Conservation (phyloP, 2,329 filamentous ascomycete genomes). For the Aspergillus sp. region DNA sequence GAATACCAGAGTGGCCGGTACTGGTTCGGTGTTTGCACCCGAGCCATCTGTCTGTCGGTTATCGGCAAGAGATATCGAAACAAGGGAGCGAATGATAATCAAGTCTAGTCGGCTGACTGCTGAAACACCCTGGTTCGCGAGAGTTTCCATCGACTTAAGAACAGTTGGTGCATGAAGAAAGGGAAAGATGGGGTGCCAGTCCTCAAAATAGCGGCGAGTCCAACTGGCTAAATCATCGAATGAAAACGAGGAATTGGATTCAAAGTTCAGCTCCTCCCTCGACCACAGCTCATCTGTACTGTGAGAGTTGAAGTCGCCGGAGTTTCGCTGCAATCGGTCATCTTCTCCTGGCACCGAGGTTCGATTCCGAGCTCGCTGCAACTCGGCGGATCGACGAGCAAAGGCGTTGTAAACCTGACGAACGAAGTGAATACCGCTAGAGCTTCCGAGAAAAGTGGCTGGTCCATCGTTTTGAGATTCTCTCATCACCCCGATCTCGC, state of each 20-base stretch:
- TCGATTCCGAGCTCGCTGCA: slow-evolving; percentile 32
- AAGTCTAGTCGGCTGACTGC: slow-evolving; percentile 38
- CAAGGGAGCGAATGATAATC: slow-evolving; percentile 51
- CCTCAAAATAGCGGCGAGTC: slow-evolving; percentile 58
- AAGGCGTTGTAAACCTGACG: slow-evolving; percentile 57
- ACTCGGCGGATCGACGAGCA: slow-evolving; percentile 36
- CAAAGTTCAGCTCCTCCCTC: slow-evolving; percentile 38
- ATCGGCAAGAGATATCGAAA: slow-evolving; percentile 59
- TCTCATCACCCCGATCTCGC: slow-evolving; percentile 56
- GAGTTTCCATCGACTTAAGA: slow-evolving; percentile 49
- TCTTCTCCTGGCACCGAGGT: slow-evolving; percentile 60
- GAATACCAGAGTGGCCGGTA: slow-evolving; percentile 52
- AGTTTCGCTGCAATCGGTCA: slow-evolving; percentile 44
- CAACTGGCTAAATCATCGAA: slow-evolving; percentile 56
- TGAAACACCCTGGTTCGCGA: slow-evolving; percentile 38
- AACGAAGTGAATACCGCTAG: slow-evolving; percentile 62
- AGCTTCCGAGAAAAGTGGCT: slow-evolving; percentile 59
- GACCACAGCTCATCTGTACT: slow-evolving; percentile 14
- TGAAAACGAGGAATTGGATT: slow-evolving; percentile 42
- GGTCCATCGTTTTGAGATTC: slow-evolving; percentile 46
- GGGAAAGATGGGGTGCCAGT: slow-evolving; percentile 61
- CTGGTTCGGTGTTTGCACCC: slow-evolving; percentile 24
- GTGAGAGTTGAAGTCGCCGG: slow-evolving; percentile 19
- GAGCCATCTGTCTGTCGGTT: slow-evolving; percentile 45
- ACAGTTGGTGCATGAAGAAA: slow-evolving; percentile 59